Evolutionary conservation across 179 eudicot species (phyloP), one percentile per base, ranked within the genome.

Genomic region (Silene coronaria): DNA sequence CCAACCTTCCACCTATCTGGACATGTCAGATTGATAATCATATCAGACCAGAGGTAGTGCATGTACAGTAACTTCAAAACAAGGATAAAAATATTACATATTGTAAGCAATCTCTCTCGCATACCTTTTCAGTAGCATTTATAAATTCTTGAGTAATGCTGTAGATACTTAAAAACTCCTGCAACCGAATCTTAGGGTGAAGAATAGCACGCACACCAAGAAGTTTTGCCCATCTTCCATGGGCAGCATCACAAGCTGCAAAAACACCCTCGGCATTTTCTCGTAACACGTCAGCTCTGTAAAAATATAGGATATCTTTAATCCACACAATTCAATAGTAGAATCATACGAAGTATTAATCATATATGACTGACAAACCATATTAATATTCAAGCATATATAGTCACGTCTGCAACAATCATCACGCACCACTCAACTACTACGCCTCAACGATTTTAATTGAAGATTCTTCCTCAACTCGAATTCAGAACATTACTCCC

Each of bases 1-100:
- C 99, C 89, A 93, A 86, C 89, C 99, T 92, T 88, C 99, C 99
- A 87, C 99, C 97, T 78, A 93, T 93, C 99, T 96, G 96, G 76
- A 77, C 62, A 83, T 72, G 78, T 78, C 70, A 77, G 72, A 76
- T 87, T 67, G 32, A 74, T 42, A 75, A 58, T 23, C 66, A 66
- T 67, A 81, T 84, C 76, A 89, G 76, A 76, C 65, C 79, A 81
- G 62, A 72, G 70, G 65, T 42, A 42, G 48, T 32, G 64, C 12
- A 23, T 51, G 63, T 74, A 27, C 59, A 17, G 70, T 51, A 68
- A 68, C 64, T 64, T 17, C 13, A 71, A 65, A 38, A 72, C 28
- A 64, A 46, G 53, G 46, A 21, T 64, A 13, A 9, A 46, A 36
- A 72, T 34, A 11, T 45, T 32, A 38, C 8, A 13, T 64, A n/a